Conservation (phyloP, 805 yeast species). For the Cyberlindnera misumaiensis region DNA sequence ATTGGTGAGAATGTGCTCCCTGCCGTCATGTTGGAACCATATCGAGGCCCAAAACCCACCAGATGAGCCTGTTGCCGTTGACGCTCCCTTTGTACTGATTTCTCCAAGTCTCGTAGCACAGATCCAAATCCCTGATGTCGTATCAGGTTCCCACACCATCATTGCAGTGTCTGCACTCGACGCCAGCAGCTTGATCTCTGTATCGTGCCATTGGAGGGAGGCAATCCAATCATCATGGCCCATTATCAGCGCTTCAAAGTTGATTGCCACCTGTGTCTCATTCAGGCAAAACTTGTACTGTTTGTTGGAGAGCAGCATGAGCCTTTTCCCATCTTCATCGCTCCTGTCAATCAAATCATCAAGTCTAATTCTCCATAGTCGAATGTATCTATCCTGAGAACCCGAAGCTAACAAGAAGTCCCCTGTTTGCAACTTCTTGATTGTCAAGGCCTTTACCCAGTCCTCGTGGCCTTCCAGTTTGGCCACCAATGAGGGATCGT, state of each 20-base stretch:
- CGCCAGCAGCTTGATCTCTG: slow-evolving; percentile 56
- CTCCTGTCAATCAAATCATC: slow-evolving; percentile 50
- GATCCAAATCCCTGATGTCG: slow-evolving; percentile 83
- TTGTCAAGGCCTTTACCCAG: slow-evolving; percentile 78
- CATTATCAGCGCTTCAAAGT: slow-evolving; percentile 88
- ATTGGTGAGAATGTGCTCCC: slow-evolving; percentile 62
- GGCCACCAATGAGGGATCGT: slow-evolving; percentile 36
- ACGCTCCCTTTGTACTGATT: slow-evolving; percentile 90
- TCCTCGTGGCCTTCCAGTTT: slow-evolving; percentile 87
- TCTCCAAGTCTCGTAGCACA: slow-evolving; percentile 82
- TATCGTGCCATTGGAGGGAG: slow-evolving; percentile 68
- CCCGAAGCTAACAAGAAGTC: slow-evolving; percentile 77
- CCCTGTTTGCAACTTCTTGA: slow-evolving; percentile 40
- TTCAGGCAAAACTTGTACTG: slow-evolving; percentile 51
- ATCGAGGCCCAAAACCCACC: slow-evolving; percentile 65
- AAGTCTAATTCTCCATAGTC: slow-evolving; percentile 74
- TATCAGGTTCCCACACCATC: slow-evolving; percentile 92
- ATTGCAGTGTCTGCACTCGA: slow-evolving; percentile 90
- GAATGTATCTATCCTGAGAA: slow-evolving; percentile 85
- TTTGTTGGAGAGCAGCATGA: slow-evolving; percentile 60
- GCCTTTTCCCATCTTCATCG: slow-evolving; percentile 45
- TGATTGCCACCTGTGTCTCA: slow-evolving; percentile 44
- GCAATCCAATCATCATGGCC: slow-evolving; percentile 99
- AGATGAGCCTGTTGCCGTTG: slow-evolving; percentile 94
- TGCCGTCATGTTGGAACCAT: slow-evolving; percentile 51